Conservation (phyloP, 257 asterid species). For the Capsicum chinense region DNA sequence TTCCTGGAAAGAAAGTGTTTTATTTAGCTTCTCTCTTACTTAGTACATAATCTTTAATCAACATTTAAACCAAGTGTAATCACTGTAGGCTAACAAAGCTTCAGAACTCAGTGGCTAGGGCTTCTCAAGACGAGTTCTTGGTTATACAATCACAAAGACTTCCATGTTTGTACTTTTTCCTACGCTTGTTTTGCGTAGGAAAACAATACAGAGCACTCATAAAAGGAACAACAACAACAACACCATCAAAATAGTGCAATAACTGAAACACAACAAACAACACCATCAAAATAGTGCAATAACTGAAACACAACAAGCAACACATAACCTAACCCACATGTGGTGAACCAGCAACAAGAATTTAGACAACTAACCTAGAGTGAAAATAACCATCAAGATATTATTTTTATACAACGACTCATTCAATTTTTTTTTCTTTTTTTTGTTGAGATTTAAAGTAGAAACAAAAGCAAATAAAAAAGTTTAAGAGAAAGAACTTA, state of each 20-base stretch:
- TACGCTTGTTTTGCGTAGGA: not conserved
- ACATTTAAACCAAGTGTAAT: not conserved
- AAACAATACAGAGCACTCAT: too few relatives aligned
- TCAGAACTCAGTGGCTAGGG: not conserved
- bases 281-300: too few relatives aligned
- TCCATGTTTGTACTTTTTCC: not conserved
- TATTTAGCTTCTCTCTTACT: not conserved
- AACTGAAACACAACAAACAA: too few relatives aligned
- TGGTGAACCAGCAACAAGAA: not conserved
- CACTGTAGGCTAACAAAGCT: not conserved
- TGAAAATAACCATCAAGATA: not conserved
- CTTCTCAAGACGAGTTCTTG: not conserved
- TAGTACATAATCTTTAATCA: not conserved
- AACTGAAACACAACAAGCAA: too few relatives aligned
- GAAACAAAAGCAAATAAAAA: too few relatives aligned
- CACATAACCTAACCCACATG: too few relatives aligned
- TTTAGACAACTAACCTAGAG: not conserved
- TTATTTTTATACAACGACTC: not conserved
- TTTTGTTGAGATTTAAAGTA: too few relatives aligned
- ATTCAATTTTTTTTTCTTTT: too few relatives aligned
- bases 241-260: too few relatives aligned
- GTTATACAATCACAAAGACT: conserved; percentile 3
- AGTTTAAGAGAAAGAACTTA: not conserved
- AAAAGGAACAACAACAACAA: too few relatives aligned
- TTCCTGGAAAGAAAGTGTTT: not conserved